Percentiles rank a stretch among this genome's conserved stretches.
Evolutionary conservation across 2,329 filamentous ascomycete genomes (phyloP).

Genomic region (Microcyclospora tardicrescens): DNA sequence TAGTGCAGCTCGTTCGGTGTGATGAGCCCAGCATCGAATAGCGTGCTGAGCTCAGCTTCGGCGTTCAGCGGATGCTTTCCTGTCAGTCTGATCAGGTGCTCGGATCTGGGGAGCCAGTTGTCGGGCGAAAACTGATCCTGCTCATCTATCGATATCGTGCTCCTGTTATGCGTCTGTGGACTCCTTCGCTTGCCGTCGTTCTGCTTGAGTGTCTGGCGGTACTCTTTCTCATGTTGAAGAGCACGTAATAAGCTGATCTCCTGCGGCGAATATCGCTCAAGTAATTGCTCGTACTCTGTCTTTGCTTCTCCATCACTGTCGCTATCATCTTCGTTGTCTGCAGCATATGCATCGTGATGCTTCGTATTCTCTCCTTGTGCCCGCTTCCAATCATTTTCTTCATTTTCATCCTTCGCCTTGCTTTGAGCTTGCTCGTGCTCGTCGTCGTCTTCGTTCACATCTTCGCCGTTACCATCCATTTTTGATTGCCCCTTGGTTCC

Average conservation of each 20-base stretch:
- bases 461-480: conserved; percentile 3
- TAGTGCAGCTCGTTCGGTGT: conserved; percentile 41
- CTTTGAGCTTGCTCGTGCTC: conserved; percentile 14
- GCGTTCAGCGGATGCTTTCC: conserved; percentile 43
- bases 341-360: conserved; percentile 26
- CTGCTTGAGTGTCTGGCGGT: conserved; percentile 27
- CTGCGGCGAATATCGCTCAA: conserved; percentile 27
- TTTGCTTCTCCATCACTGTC: conserved; percentile 8
- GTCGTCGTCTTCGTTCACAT: conserved; percentile 9
- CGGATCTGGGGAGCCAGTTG: conserved; percentile 40
- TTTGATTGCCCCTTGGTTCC: conserved; percentile 1
- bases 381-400: conserved; percentile 19
- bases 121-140: conserved; percentile 40
- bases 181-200: conserved; percentile 32
- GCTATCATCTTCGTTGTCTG: conserved; percentile 10
- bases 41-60: conserved; percentile 30
- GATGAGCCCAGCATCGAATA: conserved; percentile 37
- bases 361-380: conserved; percentile 21
- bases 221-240: conserved; percentile 34
- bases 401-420: conserved; percentile 5
- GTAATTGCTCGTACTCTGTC: conserved; percentile 20
- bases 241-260: conserved; percentile 31
- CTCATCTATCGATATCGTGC: conserved; percentile 32
- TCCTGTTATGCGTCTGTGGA: conserved; percentile 22
- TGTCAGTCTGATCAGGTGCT: conserved; percentile 37